These are phyloP conservation scores for Helianthus annuus DNA, from an alignment of 129 eudicot genomes.

Conservation along the genomic window HanXRQr2.0-SUNRISE NC_035440.2:3755659-3756158, in stretches of 20 bases:
- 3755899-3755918: conserved; percentile 29
- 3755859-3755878: conserved; percentile 52
- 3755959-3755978: neutral
- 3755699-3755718: conserved; percentile 3
- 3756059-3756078: no score
- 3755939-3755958: conserved; percentile 10
- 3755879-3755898: conserved; percentile 48
- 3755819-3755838: conserved; percentile 35
- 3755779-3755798: conserved; percentile 35
- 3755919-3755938: conserved; percentile 15
- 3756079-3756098: no score
- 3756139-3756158: no score
- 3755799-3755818: conserved; percentile 60
- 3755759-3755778: conserved; percentile 21
- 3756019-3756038: neutral
- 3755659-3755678: neutral
- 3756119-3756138: no score
- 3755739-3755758: conserved; percentile 21
- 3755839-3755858: conserved; percentile 45
- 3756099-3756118: no score
- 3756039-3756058: neutral
- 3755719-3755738: conserved; percentile 16
- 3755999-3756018: neutral
- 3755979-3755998: neutral
- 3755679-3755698: conserved; percentile 5